These are phyloP conservation scores for Butyriboletus loyo DNA, from an alignment of 768 basidiomycete genomes.

Conservation along the genomic window DNA sequence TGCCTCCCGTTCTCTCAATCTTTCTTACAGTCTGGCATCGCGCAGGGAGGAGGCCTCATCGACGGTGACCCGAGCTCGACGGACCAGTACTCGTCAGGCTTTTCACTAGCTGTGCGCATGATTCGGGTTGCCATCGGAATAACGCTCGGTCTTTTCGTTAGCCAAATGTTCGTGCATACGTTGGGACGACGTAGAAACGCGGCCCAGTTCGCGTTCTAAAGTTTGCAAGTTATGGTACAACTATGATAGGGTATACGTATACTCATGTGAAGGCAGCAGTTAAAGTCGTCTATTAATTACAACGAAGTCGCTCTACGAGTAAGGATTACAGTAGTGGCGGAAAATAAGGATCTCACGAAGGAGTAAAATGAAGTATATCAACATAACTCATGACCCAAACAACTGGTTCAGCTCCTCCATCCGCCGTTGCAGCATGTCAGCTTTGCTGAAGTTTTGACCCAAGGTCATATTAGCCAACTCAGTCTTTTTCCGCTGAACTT, in stretches of 20 bases:
- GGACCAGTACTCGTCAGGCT: conserved; percentile 66
- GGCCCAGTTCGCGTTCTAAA: conserved; percentile 72
- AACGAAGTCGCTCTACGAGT: conserved; percentile 27
- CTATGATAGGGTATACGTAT: background rate
- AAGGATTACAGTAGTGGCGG: conserved; percentile 27
- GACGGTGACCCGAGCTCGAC: conserved; percentile 49
- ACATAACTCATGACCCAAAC: conserved; percentile 49
- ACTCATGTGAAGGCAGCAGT: background rate
- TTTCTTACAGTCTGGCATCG: conserved; percentile 61
- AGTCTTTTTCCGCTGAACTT: conserved; percentile 94
- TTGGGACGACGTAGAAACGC: conserved; percentile 71
- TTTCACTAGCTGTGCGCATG: conserved; percentile 79
- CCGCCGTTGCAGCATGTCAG: conserved; percentile 82
- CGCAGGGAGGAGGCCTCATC: conserved; percentile 68
- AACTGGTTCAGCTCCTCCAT: conserved; percentile 83
- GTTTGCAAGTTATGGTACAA: background rate
- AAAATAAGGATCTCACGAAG: conserved; percentile 21
- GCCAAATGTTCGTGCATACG: conserved; percentile 73
- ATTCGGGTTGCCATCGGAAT: conserved; percentile 83
- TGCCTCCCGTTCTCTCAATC: conserved; percentile 14
- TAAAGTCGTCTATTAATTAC: conserved; percentile 31
- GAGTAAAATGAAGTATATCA: conserved; percentile 13
- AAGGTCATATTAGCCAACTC: conserved; percentile 93
- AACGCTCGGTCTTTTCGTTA: conserved; percentile 79
- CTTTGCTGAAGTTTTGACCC: conserved; percentile 81